Evolutionary conservation across 108 stramenopile species (phyloP), one percentile per base, ranked within the genome.

Genomic region (Fragilariopsis cylindrus): DNA sequence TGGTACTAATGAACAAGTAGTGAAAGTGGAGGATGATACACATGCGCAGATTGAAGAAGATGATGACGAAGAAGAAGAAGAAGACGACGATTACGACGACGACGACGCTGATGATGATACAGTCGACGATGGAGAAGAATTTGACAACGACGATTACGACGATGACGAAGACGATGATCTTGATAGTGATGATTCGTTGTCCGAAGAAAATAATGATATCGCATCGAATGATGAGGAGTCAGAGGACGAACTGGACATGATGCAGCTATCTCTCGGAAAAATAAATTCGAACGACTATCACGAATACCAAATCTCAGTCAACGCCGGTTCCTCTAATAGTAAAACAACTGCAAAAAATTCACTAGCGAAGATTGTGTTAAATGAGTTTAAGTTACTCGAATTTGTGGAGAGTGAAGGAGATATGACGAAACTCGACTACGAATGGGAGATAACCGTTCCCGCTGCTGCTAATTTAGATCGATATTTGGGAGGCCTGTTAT

Each of bases 401-500:
- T 50, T 41, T 18, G 41, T 44, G 44, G 67, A 65, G 16, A 60
- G 46, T 13, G 68, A 84, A 48, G 64, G 78, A 13, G 53, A 70
- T 57, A 64, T 45, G 11, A 53, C 62, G 5, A 71, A 57, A 16
- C 52, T 64, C 41, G 85, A 72, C 4, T 76, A 80, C 47, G 57
- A 62, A 40, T 73, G 81, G 81, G 76, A 82, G 65, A 76, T 83
- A 9, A 19, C 4, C 16, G 42, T 60, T 7, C 55, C 83, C 47
- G 82, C 71, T 21, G 41, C 65, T 57, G 83, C 80, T 13, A 85
- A 87, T 50, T 85, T 87, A 12, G 81, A 85, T 12, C 68, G 60
- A 7, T 97, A 96, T 65, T 81, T 96, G 44, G 81, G 69, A 45
- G 95, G 95, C 6, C 54, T 97, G 2, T 65, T 97, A 4, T 97